These are phyloP conservation scores for Cercospora brassicicola DNA, from an alignment of 2,329 filamentous ascomycete genomes.

Conservation along the genomic window DNA sequence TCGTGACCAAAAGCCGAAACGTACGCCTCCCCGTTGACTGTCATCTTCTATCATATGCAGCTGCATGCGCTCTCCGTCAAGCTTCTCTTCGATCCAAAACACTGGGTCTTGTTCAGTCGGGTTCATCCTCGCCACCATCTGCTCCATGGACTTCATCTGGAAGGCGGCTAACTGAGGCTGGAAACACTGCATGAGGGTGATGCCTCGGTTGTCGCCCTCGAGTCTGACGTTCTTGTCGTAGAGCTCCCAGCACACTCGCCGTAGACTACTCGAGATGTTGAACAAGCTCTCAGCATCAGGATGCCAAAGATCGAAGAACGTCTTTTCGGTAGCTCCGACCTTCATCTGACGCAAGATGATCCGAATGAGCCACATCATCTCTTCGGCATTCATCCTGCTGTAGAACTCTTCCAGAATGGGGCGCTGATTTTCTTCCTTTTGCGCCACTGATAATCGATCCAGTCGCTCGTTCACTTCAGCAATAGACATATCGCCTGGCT, in stretches of 20 bases:
- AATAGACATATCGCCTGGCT: constrained; percentile 77
- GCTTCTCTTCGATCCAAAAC: constrained; percentile 97
- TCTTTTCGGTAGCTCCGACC: constrained; percentile 78
- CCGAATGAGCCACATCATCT: constrained; percentile 90
- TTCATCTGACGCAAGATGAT: constrained; percentile 84
- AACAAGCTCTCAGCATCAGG: constrained; percentile 62
- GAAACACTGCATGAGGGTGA: constrained; percentile 89
- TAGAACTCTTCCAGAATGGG: constrained; percentile 84
- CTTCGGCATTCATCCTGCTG: constrained; percentile 85
- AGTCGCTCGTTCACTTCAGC: constrained; percentile 85
- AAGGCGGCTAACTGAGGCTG: constrained; percentile 94
- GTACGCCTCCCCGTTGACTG: constrained; percentile 64
- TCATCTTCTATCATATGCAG: constrained; percentile 82
- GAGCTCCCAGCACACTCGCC: constrained; percentile 92
- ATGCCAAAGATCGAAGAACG: constrained; percentile 69
- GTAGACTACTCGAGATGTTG: constrained; percentile 85
- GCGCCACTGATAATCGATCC: constrained; percentile 71
- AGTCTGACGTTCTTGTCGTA: constrained; percentile 71
- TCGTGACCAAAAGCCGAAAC: constrained; percentile 88
- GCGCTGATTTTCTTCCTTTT: constrained; percentile 79
- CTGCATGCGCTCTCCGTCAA: constrained; percentile 96
- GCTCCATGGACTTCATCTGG: constrained; percentile 77
- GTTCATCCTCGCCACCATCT: constrained; percentile 70
- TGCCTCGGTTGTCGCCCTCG: constrained; percentile 70
- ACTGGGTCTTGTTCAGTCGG: constrained; percentile 68